Evolutionary conservation across 768 basidiomycete genomes (phyloP).

Genomic region (Calocybe indica): DNA sequence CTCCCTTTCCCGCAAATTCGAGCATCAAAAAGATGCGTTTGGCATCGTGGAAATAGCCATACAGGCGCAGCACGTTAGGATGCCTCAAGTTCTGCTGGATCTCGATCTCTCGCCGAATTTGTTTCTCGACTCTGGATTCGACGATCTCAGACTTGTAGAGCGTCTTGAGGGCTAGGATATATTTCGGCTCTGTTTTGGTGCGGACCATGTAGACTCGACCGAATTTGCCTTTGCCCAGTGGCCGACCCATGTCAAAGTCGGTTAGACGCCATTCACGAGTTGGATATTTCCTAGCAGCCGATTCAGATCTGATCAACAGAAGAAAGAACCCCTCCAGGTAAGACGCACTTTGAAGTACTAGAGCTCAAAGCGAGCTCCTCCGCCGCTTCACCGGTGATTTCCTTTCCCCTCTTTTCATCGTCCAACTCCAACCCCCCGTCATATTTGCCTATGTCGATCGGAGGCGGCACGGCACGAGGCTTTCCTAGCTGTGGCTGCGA

Average conservation of each 20-base stretch:
- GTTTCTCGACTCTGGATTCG: constrained; percentile 87
- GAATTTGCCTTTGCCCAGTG: constrained; percentile 98
- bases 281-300: constrained; percentile 47
- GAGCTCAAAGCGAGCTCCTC: constrained; percentile 82
- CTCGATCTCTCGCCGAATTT: constrained; percentile 95
- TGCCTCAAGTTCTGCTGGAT: constrained; percentile 96
- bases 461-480: constrained; percentile 21
- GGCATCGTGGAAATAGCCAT: constrained; percentile 97
- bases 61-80: constrained; percentile 88
- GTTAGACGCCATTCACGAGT: constrained; percentile 82
- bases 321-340: neutral
- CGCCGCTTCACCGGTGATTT: constrained; percentile 72
- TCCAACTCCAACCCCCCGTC: constrained; percentile 95
- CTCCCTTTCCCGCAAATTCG: constrained; percentile 95
- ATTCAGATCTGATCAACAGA: neutral
- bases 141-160: constrained; percentile 96
- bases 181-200: constrained; percentile 81
- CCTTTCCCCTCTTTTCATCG: constrained; percentile 69
- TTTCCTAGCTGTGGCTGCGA: constrained; percentile 1
- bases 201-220: constrained; percentile 98
- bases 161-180: constrained; percentile 95
- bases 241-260: constrained; percentile 90
- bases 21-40: constrained; percentile 98
- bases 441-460: constrained; percentile 80
- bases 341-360: constrained; percentile 54